Conservation (phyloP, 306 rosid genomes). For the Cajanus cajan region DNA sequence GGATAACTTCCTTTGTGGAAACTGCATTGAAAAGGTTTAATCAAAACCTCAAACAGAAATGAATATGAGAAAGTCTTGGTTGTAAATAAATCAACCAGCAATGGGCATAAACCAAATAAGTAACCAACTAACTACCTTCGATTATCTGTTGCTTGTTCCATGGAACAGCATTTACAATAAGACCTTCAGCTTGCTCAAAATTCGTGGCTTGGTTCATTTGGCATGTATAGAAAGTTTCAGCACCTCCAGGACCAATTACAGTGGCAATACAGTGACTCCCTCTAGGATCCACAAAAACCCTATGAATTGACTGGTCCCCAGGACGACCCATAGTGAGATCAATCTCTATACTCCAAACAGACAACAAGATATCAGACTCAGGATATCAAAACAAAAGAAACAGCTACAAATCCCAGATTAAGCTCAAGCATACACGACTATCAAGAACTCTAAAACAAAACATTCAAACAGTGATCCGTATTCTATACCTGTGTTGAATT, state of each 20-base stretch:
- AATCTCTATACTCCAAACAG: conserved; percentile 55
- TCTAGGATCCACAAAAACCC: conserved; percentile 93
- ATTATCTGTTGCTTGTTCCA: conserved; percentile 93
- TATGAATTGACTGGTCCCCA: conserved; percentile 94
- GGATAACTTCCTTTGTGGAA: conserved; percentile 89
- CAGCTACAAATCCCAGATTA: conserved; percentile 10
- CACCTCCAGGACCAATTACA: conserved; percentile 72
- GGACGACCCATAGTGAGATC: conserved; percentile 89
- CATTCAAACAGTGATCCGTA: neutral
- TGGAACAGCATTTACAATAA: conserved; percentile 87
- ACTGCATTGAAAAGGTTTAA: conserved; percentile 44
- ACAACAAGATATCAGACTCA: conserved; percentile 26
- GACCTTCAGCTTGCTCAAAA: conserved; percentile 80
- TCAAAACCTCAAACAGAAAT: conserved; percentile 30
- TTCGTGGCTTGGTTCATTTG: conserved; percentile 86
- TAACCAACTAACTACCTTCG: conserved; percentile 58
- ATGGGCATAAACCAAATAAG: conserved; percentile 8
- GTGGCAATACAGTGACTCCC: conserved; percentile 94
- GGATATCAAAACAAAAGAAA: conserved; percentile 3
- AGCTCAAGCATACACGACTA: conserved; percentile 7
- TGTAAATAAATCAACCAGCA: conserved; percentile 2
- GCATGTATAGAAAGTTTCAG: conserved; percentile 92
- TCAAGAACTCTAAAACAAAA: neutral
- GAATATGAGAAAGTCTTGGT: neutral
- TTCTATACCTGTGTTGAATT: neutral